phyloP scores from a whole-genome alignment of 805 yeast genomes.

The Ogataea haglerorum region DNA sequence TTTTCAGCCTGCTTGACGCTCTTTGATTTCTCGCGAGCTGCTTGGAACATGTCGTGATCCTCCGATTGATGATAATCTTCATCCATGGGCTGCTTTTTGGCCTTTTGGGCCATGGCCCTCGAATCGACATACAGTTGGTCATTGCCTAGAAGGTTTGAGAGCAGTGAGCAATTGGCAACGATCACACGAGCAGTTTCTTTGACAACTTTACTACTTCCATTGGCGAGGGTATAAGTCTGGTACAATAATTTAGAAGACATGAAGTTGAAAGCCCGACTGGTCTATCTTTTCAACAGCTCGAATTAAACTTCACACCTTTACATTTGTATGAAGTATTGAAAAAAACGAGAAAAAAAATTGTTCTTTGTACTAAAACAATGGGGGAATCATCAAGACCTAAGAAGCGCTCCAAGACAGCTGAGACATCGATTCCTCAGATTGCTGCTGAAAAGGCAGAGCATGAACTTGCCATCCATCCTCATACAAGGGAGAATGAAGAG shows the following conservation, averaged over 20 bases:
- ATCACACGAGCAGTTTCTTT: conserved; percentile 18
- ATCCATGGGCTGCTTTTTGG: conserved; percentile 8
- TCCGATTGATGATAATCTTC: conserved; percentile 10
- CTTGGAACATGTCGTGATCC: conserved; percentile 31
- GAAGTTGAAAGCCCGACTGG: background rate
- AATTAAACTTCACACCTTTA: background rate
- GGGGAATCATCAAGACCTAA: conserved; percentile 38
- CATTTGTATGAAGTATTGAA: background rate
- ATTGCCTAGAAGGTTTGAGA: conserved; percentile 23
- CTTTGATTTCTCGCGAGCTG: conserved; percentile 32
- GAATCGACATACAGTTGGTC: conserved; percentile 28
- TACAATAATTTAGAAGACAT: conserved; percentile 28
- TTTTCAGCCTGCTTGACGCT: conserved; percentile 19
- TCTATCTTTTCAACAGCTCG: background rate
- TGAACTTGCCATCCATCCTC: conserved; percentile 47
- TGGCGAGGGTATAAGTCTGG: conserved; percentile 25
- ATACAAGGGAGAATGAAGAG: conserved; percentile 32
- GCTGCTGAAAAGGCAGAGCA: conserved; percentile 69
- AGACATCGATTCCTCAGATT: conserved; percentile 55
- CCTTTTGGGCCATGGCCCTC: conserved; percentile 23
- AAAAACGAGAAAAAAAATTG: background rate
- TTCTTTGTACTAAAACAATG: conserved; percentile 14
- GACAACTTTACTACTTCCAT: conserved; percentile 29
- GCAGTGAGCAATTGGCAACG: conserved; percentile 20
- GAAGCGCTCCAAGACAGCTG: conserved; percentile 47